Conservation (phyloP, 164 flowering plant genomes). For the Nymphaea colorata region DNA sequence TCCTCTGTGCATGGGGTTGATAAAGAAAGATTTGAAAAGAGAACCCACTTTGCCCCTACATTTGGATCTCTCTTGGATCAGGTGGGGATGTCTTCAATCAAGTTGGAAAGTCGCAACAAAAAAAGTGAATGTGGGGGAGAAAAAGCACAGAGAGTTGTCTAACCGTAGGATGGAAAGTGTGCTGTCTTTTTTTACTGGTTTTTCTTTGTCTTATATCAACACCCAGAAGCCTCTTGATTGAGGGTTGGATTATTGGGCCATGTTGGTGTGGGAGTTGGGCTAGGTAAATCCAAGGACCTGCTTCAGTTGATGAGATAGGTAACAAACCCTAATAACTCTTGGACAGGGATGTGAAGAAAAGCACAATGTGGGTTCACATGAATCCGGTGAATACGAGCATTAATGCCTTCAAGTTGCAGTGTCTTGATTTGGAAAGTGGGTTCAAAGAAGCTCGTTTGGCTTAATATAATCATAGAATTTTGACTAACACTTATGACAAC, state of each 20-base stretch:
- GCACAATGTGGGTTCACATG: background rate
- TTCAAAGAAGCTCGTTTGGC: background rate
- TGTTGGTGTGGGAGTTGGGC: too few species aligned
- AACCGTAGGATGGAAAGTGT: background rate
- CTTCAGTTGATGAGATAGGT: background rate
- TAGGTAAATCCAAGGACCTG: too few species aligned
- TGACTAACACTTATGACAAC: too few species aligned
- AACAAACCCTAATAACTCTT: background rate
- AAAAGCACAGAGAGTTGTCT: background rate
- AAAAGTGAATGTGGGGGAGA: background rate
- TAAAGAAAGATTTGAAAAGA: background rate
- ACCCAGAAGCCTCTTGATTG: too few species aligned
- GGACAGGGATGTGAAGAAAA: background rate
- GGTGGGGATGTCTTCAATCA: background rate
- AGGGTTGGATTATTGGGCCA: too few species aligned
- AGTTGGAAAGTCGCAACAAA: background rate
- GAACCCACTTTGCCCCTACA: background rate
- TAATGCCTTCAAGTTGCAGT: background rate
- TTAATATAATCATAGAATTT: too few species aligned
- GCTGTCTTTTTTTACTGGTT: background rate
- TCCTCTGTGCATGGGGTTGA: background rate
- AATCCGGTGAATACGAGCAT: background rate
- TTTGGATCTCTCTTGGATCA: background rate
- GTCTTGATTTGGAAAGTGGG: background rate
- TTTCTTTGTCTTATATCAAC: too few species aligned